Base-by-base conservation (phyloP, 2,329 filamentous ascomycete genomes). In the Fusarium hainanense region DNA sequence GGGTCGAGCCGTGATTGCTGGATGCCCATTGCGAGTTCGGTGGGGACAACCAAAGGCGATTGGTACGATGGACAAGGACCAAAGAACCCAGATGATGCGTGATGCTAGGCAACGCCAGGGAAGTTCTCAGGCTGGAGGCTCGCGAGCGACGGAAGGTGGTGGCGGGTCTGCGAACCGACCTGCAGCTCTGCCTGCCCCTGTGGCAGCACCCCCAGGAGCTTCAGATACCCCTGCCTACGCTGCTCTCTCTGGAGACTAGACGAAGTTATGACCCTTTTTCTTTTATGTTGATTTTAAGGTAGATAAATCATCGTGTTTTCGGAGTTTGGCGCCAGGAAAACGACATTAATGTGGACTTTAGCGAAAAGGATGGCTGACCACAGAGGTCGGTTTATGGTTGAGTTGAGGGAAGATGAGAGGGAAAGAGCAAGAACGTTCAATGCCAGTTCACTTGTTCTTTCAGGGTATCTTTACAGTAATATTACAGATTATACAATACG, bases 41-140 rank as follows among this genome's bases (percentile, higher is more conserved):
- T 99, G 96, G 96, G 95, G 94, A 18, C 91, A 92, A 77, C 95
- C 97, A 18, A 96, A 94, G 82, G 92, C 95, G 2, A 86, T 99
- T 58, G 96, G 97, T 59, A 97, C 89, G 25, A 92, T 98, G 89
- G 93, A 97, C 69, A 91, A 91, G 66, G 94, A 98, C 57, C 88
- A 97, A 78, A 88, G 95, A 44, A 85, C 91, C 71, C 88, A 92
- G 75, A 93, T 97, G 84, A 89, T 94, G 23, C 88, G 90, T 37
- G 93, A 97, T 75, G 95, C 85, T 78, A 46, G 83, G 79, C 58
- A 81, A 79, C 66, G 84, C 79, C 75, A 79, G 60, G 73, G 52
- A 28, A 43, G 44, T 18, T 34, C 68, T 23, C 66, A 66, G 42
- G 64, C 62, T 8, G 73, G 71, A 28, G 58, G 66, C 7, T 49